phyloP scores from a whole-genome alignment of 2,329 filamentous ascomycete genomes.

The Chaetomium strumarium region DNA sequence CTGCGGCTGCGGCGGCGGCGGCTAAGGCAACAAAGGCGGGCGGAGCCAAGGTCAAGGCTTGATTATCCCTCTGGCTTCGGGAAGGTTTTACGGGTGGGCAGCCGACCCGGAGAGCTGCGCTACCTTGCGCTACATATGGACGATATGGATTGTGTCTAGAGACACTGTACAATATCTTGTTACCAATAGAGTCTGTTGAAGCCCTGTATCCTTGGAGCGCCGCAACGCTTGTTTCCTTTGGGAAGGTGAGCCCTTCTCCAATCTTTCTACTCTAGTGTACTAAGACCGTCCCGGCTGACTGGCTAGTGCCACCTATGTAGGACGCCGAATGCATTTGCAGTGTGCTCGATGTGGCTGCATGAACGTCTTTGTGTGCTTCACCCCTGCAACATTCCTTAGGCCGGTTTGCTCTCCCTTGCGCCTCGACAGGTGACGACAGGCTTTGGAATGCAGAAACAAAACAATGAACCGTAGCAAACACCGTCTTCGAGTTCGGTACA shows the following conservation, averaged over 20 bases:
- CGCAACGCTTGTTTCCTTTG: background rate
- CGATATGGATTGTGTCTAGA: background rate
- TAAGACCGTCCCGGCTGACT: background rate
- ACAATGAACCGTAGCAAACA: background rate
- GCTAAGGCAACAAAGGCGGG: background rate
- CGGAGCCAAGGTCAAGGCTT: constrained; percentile 15
- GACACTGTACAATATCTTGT: constrained; percentile 18
- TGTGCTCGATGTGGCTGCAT: too few relatives aligned
- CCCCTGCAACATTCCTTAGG: background rate
- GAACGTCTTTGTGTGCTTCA: background rate
- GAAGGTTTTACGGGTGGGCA: background rate
- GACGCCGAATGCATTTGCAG: too few relatives aligned
- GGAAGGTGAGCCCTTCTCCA: background rate
- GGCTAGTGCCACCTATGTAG: background rate
- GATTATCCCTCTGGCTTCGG: background rate
- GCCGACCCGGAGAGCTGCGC: background rate
- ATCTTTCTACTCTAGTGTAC: too few relatives aligned
- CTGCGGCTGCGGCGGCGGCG: constrained; percentile 9
- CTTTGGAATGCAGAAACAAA: constrained; percentile 6
- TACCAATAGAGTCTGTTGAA: constrained; percentile 13
- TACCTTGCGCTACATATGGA: background rate
- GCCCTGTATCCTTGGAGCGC: background rate
- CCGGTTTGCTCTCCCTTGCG: constrained; percentile 10
- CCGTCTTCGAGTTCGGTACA: background rate
- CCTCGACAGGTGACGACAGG: background rate